Base-by-base conservation (phyloP, 2,329 filamentous ascomycete genomes). In the Rhinocladiella mackenziei region DNA sequence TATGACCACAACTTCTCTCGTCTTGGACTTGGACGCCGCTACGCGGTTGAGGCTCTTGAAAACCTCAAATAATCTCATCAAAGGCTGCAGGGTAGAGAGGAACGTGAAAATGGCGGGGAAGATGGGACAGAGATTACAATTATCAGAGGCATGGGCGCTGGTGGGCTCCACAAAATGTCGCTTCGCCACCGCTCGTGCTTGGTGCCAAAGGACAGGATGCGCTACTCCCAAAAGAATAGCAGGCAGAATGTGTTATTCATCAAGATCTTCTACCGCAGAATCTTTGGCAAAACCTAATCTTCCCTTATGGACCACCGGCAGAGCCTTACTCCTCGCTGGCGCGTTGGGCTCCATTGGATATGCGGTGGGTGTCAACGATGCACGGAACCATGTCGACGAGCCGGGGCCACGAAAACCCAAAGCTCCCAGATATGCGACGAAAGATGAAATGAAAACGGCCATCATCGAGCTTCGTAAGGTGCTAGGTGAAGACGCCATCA, bases 401-500 rank as follows among this genome's bases (percentile, higher is more conserved):
- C 56, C 58, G 17, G 62, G 40, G 15, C 34, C 41, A 25, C 47
- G 43, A 8, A 20, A 49, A 6, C 51, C 54, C 8, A 51, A 58
- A 11, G 62, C 64, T 19, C 58, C 49, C n/a, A 45, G 58, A 31
- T 71, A 70, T 57, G 68, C 65, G 6, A 62, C 63, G 8, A 40
- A 55, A 22, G 58, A 60, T 29, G 62, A 69, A 18, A 63, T 69
- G 39, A 61, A 65, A 45, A 67, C 66, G 60, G 68, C 78, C 4
- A 76, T 81, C 48, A 57, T 62, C 0, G 77, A 83, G 57, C 64
- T 84, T 11, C 68, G 71, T 40, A 49, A 55, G 0, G 55, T 64
- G 8, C 62, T 84, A 3, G 79, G 80, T 15, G 68, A 78, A 28
- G 79, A 82, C 39, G 63, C 72, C 1, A 75, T 86, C 36, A 81